Evolutionary conservation across 257 asterid species (phyloP).

Genomic region (Catharanthus roseus): DNA sequence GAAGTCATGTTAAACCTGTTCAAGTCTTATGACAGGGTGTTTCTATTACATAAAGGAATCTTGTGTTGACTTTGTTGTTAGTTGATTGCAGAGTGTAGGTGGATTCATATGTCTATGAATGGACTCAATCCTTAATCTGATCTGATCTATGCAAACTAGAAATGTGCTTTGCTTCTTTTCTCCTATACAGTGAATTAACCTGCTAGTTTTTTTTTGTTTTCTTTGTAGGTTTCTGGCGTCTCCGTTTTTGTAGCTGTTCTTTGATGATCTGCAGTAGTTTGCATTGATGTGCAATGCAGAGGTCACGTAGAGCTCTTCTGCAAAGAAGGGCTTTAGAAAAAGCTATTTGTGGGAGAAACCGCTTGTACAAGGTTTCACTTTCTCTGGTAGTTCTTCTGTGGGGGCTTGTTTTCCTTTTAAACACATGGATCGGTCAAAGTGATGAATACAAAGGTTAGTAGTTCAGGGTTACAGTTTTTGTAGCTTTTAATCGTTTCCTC

Average conservation of each 20-base stretch:
- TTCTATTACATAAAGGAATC: not conserved
- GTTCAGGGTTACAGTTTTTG: conserved; percentile 14
- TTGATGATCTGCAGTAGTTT: conserved; percentile 28
- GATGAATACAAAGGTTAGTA: conserved; percentile 68
- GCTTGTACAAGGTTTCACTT: conserved; percentile 62
- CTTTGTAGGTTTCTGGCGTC: conserved; percentile 17
- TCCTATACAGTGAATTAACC: not conserved
- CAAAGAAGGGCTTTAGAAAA: conserved; percentile 76
- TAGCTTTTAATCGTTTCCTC: not conserved
- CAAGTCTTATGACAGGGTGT: not conserved
- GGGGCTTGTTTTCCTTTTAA: conserved; percentile 73
- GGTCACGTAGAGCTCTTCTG: conserved; percentile 91
- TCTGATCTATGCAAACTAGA: not conserved
- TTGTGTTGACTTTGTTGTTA: not conserved
- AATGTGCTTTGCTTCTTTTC: not conserved
- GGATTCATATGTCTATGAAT: not conserved
- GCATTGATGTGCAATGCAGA: conserved; percentile 89
- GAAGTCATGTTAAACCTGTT: not conserved
- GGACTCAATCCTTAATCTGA: not conserved
- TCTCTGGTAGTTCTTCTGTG: conserved; percentile 55
- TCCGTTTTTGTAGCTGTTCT: conserved; percentile 11
- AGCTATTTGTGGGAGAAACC: conserved; percentile 38
- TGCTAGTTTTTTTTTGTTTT: not conserved
- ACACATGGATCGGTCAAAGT: conserved; percentile 67
- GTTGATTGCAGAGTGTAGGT: not conserved